These are phyloP conservation scores for Chlorella variabilis DNA, from an alignment of 163 green algal species.

Conservation along the genomic window DNA sequence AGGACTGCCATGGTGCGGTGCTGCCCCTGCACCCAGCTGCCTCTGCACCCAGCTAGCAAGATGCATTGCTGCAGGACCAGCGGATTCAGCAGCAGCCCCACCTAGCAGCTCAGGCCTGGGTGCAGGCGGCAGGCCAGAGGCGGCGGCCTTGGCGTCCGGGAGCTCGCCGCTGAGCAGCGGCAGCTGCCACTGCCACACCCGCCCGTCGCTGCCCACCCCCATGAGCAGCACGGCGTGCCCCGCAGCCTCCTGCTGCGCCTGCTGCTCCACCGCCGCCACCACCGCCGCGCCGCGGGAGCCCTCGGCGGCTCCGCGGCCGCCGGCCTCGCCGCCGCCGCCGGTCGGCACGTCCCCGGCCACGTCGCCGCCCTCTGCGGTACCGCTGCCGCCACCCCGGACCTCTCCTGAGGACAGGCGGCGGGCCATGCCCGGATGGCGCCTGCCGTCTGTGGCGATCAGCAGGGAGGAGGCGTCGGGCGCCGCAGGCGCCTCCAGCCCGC, in stretches of 20 bases:
- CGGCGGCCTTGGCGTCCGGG: conserved; percentile 11
- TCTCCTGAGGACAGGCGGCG: background rate
- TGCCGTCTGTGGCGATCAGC: background rate
- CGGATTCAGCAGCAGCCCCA: too few species aligned
- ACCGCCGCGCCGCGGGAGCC: conserved; percentile 29
- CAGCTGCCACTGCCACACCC: conserved; percentile 79
- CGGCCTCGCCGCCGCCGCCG: too few species aligned
- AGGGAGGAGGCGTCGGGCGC: background rate
- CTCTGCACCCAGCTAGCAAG: too few species aligned
- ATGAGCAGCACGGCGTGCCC: conserved; percentile 60
- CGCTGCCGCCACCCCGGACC: background rate
- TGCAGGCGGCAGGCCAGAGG: conserved; percentile 5
- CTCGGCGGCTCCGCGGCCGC: too few species aligned
- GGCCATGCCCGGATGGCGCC: background rate
- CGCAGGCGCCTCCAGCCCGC: conserved; percentile 2
- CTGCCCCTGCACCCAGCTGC: too few species aligned
- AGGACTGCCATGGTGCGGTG: too few species aligned
- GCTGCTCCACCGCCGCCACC: background rate
- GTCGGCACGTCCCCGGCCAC: too few species aligned
- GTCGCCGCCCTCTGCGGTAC: too few species aligned
- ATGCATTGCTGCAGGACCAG: too few species aligned
- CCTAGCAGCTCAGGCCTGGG: conserved; percentile 32
- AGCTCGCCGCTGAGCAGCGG: conserved; percentile 42
- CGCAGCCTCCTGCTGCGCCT: background rate
- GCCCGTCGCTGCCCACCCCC: conserved; percentile 63